Evolutionary conservation across 495 filamentous ascomycete genomes (phyloP), one percentile per base, ranked within the genome.

Genomic region (Aspergillus heteromorphus): DNA sequence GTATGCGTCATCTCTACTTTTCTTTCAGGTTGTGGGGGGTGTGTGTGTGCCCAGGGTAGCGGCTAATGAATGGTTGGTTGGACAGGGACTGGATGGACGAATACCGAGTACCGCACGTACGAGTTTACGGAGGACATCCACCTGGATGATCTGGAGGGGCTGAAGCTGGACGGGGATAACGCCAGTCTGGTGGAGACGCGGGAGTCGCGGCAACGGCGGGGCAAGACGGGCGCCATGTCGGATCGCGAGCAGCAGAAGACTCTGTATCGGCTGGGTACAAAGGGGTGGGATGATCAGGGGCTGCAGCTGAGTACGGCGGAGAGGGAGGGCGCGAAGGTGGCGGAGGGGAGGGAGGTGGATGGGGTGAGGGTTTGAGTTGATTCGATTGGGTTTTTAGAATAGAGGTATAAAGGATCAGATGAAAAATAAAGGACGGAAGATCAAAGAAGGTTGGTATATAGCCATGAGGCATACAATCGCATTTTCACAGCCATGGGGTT

Each of bases 91-190:
- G 89, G 88, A 16, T 96, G 92, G 92, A 58, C 59, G 9, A 96
- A 97, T 68, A 86, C 86, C 10, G 91, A 96, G 70, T 88, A 78
- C 64, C 83, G 92, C 47, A 83, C 81, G 7, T 97, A 87, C 67
- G 69, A 69, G 27, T 95, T 95, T 72, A 72, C 69, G 4, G 77
- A 83, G 20, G 61, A 66, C 19, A 49, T 47, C 17, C 61, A 75
- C 56, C 63, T 48, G 0, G 60, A 69, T 13, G 73, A 78, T 55
- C 51, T 78, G 30, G 71, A 73, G 51, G 73, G 68, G 25, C 52
- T 63, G 19, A 23, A 52, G 19, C 66, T 76, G 20, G 74, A 79
- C 36, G 71, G 75, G 45, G 81, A 85, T 48, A 79, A 82, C 48
- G 80, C 83, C 14, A 81, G 82, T 6, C 67, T 86, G 27, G 60